Conservation (phyloP, 1,284 basidiomycete genomes). For the Sporisorium iseilematis-ciliati region DNA sequence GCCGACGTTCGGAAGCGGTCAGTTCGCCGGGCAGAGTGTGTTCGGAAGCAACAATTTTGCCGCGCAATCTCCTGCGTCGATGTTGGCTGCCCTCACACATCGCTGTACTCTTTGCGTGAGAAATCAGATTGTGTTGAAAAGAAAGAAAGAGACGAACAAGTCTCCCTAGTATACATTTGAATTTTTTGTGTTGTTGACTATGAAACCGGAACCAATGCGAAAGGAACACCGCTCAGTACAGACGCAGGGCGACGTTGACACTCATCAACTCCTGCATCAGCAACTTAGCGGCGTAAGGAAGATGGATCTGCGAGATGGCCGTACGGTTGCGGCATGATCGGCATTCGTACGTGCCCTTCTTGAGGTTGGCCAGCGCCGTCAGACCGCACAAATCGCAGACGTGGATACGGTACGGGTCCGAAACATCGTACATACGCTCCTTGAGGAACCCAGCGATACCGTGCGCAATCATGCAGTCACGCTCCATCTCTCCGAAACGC, state of each 20-base stretch:
- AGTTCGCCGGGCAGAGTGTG: too few species aligned
- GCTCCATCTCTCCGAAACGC: constrained; percentile 99
- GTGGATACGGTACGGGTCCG: constrained; percentile 67
- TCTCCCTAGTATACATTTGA: constrained; percentile 10
- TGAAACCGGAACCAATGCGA: background rate
- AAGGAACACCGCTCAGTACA: constrained; percentile 44
- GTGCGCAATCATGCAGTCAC: constrained; percentile 99
- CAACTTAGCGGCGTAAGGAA: constrained; percentile 76
- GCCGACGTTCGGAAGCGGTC: too few species aligned
- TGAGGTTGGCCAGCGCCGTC: constrained; percentile 67
- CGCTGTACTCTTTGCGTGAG: too few species aligned
- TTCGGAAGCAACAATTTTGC: too few species aligned
- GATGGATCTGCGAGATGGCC: constrained; percentile 69
- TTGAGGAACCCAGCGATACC: constrained; percentile 94
- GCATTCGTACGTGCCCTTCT: constrained; percentile 68
- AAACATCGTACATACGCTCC: constrained; percentile 69
- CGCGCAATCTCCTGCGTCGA: too few species aligned
- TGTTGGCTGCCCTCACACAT: too few species aligned
- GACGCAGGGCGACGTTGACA: constrained; percentile 68
- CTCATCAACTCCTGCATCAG: constrained; percentile 82
- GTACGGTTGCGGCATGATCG: constrained; percentile 67
- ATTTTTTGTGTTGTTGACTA: background rate
- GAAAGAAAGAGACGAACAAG: background rate
- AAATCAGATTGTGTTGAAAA: too few species aligned
- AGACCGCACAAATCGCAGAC: constrained; percentile 68